A percentile compares a stretch with the other conserved stretches of the same genome.
These are phyloP conservation scores for Alternaria tenuissima DNA, from an alignment of 2,329 filamentous ascomycete species.

Conservation along the genomic window DNA sequence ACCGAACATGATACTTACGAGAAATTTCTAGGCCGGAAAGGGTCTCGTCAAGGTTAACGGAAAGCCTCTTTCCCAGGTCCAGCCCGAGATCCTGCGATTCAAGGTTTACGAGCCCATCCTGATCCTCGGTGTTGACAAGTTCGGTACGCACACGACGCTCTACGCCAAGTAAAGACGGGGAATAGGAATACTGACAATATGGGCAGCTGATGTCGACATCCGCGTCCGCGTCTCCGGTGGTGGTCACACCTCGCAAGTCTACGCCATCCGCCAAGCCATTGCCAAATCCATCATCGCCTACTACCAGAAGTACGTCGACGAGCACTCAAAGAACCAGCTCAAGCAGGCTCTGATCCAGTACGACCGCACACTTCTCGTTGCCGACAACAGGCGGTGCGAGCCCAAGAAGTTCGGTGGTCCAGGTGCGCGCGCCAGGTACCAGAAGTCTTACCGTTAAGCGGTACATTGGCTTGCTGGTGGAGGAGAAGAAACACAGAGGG, in stretches of 20 bases:
- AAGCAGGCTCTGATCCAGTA: conserved; percentile 97
- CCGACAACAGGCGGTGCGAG: conserved; percentile 98
- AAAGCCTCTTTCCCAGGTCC: conserved; percentile 89
- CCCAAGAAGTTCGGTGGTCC: conserved; percentile 98
- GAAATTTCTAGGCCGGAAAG: conserved; percentile 68
- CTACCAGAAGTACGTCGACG: conserved; percentile 99
- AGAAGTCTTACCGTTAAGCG: conserved; percentile 98
- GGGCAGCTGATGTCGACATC: conserved; percentile 84
- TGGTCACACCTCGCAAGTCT: conserved; percentile 97
- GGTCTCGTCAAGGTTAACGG: conserved; percentile 99
- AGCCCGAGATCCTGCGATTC: conserved; percentile 97
- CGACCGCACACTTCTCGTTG: conserved; percentile 96
- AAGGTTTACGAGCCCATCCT: conserved; percentile 99
- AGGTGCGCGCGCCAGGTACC: conserved; percentile 95
- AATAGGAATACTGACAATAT: conserved; percentile 20
- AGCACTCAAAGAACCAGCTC: conserved; percentile 99
- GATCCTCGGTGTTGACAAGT: conserved; percentile 97
- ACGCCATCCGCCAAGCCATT: conserved; percentile 98
- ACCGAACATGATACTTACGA: conserved; percentile 38
- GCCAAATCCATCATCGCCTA: conserved; percentile 96
- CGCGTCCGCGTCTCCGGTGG: conserved; percentile 94
- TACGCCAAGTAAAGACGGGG: conserved; percentile 17
- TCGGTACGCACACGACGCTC: conserved; percentile 61
- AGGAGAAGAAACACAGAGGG: conserved; percentile 18
- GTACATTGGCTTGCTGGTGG: conserved; percentile 15